Percentiles rank a stretch among this genome's conserved stretches.
Conservation (phyloP, 192 early-diverging fungal genomes). For the Coemansia guatemalensis region DNA sequence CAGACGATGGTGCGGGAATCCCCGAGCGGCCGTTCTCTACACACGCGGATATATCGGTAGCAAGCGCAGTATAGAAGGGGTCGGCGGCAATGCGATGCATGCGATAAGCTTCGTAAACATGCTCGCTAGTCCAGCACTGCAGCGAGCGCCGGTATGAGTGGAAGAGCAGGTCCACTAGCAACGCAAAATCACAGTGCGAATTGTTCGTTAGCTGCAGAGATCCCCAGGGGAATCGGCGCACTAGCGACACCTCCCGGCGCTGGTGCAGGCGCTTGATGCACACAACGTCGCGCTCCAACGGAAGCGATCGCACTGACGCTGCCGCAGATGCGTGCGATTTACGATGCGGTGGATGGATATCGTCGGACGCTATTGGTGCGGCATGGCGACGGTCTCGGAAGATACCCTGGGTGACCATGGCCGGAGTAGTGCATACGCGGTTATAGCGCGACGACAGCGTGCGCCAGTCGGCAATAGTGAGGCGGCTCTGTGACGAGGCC, state of each 20-base stretch:
- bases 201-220: constrained; percentile 89
- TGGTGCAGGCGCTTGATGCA: constrained; percentile 29
- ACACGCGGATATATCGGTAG: constrained; percentile 7
- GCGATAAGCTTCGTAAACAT: constrained; percentile 90
- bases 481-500: constrained; percentile 19
- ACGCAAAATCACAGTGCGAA: constrained; percentile 88
- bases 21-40: background rate
- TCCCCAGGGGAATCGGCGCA: constrained; percentile 86
- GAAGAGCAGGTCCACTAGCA: constrained; percentile 77
- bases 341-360: background rate
- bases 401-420: constrained; percentile 33
- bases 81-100: constrained; percentile 28
- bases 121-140: constrained; percentile 74
- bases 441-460: constrained; percentile 25
- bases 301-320: constrained; percentile 16
- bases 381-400: constrained; percentile 18
- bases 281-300: constrained; percentile 1
- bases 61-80: constrained; percentile 12
- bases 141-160: constrained; percentile 89
- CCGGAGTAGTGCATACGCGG: constrained; percentile 16
- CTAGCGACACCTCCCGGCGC: constrained; percentile 59
- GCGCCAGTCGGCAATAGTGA: constrained; percentile 41
- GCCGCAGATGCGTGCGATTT: background rate
- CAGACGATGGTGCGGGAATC: background rate
- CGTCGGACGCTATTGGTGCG: background rate